Conservation (phyloP, 2,329 filamentous ascomycete species). For the Exophiala mesophila region DNA sequence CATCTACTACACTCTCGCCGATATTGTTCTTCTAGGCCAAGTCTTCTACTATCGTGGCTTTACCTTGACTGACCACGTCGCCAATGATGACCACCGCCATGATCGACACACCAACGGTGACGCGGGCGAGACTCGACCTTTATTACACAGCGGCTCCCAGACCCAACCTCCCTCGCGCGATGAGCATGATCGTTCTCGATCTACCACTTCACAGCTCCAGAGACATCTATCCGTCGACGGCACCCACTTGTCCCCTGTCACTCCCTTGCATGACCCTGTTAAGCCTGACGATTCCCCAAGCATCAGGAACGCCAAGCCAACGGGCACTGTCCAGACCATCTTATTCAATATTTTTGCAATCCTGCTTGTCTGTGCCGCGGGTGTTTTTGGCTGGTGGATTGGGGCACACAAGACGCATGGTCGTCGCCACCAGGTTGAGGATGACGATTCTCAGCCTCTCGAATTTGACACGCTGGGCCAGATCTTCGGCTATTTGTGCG, state of each 20-base stretch:
- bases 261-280: slow-evolving; percentile 63
- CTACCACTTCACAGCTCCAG: slow-evolving; percentile 30
- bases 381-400: slow-evolving; percentile 80
- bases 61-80: slow-evolving; percentile 32
- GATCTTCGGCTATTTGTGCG: slow-evolving; percentile 89
- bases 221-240: slow-evolving; percentile 55
- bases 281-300: slow-evolving; percentile 30
- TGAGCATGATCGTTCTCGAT: slow-evolving; percentile 11
- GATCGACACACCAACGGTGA: slow-evolving; percentile 7
- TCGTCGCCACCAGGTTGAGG: slow-evolving; percentile 31
- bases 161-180: slow-evolving; percentile 17
- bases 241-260: slow-evolving; percentile 72
- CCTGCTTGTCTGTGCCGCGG: slow-evolving; percentile 75
- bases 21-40: slow-evolving; percentile 80
- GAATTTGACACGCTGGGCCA: slow-evolving; percentile 75
- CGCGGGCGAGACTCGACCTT: slow-evolving; percentile 25
- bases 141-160: slow-evolving; percentile 21
- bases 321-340: slow-evolving; percentile 44
- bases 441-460: slow-evolving; percentile 43
- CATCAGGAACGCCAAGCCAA: slow-evolving; percentile 29
- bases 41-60: slow-evolving; percentile 96
- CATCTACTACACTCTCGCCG: slow-evolving; percentile 86
- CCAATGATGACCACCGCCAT: not conserved
- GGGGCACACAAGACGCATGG: slow-evolving; percentile 39
- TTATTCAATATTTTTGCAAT: slow-evolving; percentile 72